phyloP scores from a whole-genome alignment of 768 basidiomycete species.

The Rhizopogon vulgaris region DNA sequence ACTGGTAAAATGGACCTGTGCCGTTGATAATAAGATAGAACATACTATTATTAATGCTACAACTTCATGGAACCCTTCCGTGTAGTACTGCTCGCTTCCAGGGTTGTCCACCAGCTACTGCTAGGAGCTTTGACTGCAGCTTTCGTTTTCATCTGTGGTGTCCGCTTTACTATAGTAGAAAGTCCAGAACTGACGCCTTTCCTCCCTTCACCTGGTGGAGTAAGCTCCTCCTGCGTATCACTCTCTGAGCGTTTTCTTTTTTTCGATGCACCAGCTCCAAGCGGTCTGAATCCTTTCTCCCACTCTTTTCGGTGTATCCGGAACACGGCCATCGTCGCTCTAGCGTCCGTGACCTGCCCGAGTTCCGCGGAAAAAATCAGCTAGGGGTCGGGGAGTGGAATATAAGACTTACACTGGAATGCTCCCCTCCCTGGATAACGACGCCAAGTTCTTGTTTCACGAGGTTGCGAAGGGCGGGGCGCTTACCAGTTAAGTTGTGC shows the following conservation, averaged over 20 bases:
- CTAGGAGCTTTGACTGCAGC: not conserved
- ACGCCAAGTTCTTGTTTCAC: conserved; percentile 74
- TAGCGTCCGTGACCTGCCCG: conserved; percentile 79
- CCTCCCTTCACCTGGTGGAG: conserved; percentile 46
- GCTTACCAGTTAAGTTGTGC: conserved; percentile 52
- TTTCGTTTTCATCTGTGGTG: not conserved
- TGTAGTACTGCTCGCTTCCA: not conserved
- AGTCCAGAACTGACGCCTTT: conserved; percentile 64
- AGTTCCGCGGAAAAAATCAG: not conserved
- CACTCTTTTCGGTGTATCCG: conserved; percentile 76
- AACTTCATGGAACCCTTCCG: not conserved
- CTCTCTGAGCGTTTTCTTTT: conserved; percentile 13
- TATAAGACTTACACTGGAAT: conserved; percentile 67
- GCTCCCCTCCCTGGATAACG: conserved; percentile 83
- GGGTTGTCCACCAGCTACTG: not conserved
- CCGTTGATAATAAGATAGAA: not conserved
- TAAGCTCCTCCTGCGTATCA: not conserved
- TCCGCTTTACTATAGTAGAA: conserved; percentile 40
- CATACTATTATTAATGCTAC: not conserved
- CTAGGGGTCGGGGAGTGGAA: not conserved
- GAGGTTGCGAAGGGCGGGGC: conserved; percentile 73
- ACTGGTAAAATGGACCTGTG: not conserved
- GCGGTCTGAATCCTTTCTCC: conserved; percentile 47
- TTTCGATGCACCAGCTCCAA: not conserved
- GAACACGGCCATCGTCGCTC: conserved; percentile 94